Evolutionary conservation across 768 basidiomycete genomes (phyloP), one percentile per base, ranked within the genome.

Genomic region (Cystofilobasidium capitatum): DNA sequence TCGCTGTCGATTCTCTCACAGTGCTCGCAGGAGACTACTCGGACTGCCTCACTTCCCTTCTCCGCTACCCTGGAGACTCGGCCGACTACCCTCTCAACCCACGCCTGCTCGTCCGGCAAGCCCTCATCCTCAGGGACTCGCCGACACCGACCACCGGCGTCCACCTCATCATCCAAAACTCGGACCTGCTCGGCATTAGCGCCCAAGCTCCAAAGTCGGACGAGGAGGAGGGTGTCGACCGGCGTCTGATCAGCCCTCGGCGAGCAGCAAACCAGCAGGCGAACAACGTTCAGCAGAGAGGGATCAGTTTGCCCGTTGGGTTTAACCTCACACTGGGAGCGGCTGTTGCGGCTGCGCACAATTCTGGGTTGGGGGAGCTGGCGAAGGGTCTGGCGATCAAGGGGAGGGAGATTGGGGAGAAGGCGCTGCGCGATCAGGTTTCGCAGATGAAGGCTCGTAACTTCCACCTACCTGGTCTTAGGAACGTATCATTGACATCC

Each of bases 1-100:
- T 60, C 22, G 6, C 37, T 44, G 16, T 24, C 16, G 42, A 16
- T 20, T 47, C 44, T 70, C 35, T 73, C 63, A 22, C 73, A 94
- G 92, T 97, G 49, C 85, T 93, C 69, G 82, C 87, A 10, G 83
- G 87, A 16, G 92, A 94, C 76, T 94, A 94, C 76, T 89, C 86
- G 64, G 83, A 81, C 1, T 88, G 96, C 72, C 80, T 99, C 33
- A 91, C 90, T 29, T 80, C 82, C 65, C 82, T 98, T 24, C 79
- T 99, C 42, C 89, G 89, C 64, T 98, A 97, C 77, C 91, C 94
- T 17, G 77, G 84, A 5, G 81, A 55, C 51, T 55, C 51, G 29
- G 7, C 10, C 26, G 51, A 55, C 80, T 84, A 26, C 58, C 80
- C 80, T 54, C 80, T 94, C 40, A 31, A 55, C 31, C 51, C 51